phyloP scores from a whole-genome alignment of 1,284 basidiomycete species.

The Boletus hoseneyae region DNA sequence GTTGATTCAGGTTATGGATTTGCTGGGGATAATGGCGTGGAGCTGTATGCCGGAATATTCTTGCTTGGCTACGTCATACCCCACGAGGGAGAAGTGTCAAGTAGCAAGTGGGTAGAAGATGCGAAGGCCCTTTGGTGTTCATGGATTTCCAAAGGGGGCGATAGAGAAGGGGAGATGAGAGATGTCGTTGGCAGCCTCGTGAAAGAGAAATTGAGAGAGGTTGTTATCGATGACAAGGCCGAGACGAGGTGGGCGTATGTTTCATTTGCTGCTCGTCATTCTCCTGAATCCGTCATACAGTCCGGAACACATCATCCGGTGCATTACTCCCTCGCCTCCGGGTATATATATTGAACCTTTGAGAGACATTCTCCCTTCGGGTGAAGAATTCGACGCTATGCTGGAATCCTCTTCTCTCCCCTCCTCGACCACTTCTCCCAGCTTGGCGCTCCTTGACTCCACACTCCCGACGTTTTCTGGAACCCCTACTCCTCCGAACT shows the following conservation, averaged over 20 bases:
- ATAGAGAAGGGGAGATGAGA: conserved; percentile 13
- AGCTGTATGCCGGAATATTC: conserved; percentile 23
- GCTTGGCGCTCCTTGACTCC: conserved; percentile 60
- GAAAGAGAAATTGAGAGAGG: conserved; percentile 39
- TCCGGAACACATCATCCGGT: conserved; percentile 45
- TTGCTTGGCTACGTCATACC: conserved; percentile 25
- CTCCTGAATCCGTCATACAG: conserved; percentile 30
- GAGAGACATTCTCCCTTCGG: conserved; percentile 52
- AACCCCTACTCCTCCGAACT: conserved; percentile 29
- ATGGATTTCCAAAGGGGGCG: conserved; percentile 30
- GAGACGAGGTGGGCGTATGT: conserved; percentile 37
- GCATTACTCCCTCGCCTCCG: conserved; percentile 32
- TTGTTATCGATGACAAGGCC: conserved; percentile 43
- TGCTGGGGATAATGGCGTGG: conserved; percentile 19
- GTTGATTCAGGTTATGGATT: conserved; percentile 22
- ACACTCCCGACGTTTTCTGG: conserved; percentile 47
- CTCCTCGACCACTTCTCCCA: conserved; percentile 48
- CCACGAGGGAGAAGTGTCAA: conserved; percentile 5
- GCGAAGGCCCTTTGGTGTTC: conserved; percentile 38
- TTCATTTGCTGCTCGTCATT: conserved; percentile 2
- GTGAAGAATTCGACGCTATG: conserved; percentile 45
- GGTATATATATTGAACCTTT: conserved; percentile 38
- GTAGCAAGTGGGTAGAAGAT: conserved; percentile 18
- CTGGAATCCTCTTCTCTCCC: conserved; percentile 42
- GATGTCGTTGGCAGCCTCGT: conserved; percentile 33